phyloP scores from a whole-genome alignment of 2,329 filamentous ascomycete species.

The Colletotrichum trifolii region DNA sequence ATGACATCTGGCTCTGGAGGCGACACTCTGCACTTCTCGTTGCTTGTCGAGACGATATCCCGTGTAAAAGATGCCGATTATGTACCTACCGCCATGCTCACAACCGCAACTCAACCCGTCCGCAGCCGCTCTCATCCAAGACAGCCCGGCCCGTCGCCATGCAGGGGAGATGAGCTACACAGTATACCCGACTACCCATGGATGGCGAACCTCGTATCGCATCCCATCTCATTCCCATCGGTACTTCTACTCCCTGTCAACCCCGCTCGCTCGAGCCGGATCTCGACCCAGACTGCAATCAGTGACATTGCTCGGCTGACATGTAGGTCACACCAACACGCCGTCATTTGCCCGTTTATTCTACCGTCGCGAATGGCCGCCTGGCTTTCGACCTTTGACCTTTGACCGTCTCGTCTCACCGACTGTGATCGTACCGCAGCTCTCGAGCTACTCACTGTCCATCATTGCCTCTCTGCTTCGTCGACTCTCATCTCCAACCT shows the following conservation, averaged over 20 bases:
- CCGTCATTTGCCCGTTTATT: neutral
- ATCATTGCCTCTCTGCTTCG: too few relatives aligned
- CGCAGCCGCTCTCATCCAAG: constrained; percentile 24
- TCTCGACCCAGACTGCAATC: too few relatives aligned
- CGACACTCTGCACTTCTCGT: too few relatives aligned
- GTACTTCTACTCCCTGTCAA: neutral
- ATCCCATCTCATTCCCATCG: constrained; percentile 1
- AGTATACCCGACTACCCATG: neutral
- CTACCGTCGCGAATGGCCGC: constrained; percentile 24
- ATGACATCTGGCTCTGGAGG: too few relatives aligned
- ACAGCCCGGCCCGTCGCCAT: constrained; percentile 11
- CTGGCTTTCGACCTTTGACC: constrained; percentile 11
- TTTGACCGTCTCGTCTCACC: constrained; percentile 11
- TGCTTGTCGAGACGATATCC: too few relatives aligned
- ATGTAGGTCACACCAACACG: neutral
- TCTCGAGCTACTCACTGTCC: too few relatives aligned
- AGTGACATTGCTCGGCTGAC: neutral
- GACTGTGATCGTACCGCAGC: neutral
- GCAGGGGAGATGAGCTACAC: constrained; percentile 14
- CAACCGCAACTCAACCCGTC: too few relatives aligned
- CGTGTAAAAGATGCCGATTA: too few relatives aligned
- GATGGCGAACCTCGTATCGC: constrained; percentile 20
- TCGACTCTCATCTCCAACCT: neutral
- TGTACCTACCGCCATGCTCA: too few relatives aligned
- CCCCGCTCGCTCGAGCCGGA: neutral